These are phyloP conservation scores for Pythium sukuiense DNA, from an alignment of 352 stramenopile genomes.

Conservation along the genomic window DNA sequence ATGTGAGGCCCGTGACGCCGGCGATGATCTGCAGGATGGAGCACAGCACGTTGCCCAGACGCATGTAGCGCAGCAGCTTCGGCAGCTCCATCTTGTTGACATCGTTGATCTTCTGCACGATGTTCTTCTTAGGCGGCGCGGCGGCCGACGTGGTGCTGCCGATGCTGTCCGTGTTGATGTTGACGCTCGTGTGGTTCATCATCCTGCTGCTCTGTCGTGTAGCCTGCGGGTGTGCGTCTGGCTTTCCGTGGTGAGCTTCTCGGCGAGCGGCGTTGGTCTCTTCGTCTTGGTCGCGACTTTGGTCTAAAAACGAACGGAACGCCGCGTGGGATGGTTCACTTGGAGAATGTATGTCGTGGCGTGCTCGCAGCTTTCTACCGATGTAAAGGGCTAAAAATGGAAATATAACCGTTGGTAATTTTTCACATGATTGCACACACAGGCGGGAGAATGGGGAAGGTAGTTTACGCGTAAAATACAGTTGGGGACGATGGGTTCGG, in stretches of 20 bases:
- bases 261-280: background rate
- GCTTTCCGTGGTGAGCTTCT: conserved; percentile 1
- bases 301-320: conserved; percentile 16
- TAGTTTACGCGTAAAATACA: background rate
- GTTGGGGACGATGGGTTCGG: background rate
- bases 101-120: conserved; percentile 84
- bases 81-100: conserved; percentile 91
- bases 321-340: conserved; percentile 8
- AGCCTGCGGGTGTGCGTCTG: background rate
- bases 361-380: background rate
- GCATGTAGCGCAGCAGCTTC: conserved; percentile 87
- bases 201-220: too few relatives aligned
- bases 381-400: conserved; percentile 26
- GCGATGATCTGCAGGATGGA: conserved; percentile 84
- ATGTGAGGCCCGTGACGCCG: conserved; percentile 77
- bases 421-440: background rate
- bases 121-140: conserved; percentile 58
- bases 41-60: conserved; percentile 79
- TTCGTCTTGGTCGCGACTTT: background rate
- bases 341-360: conserved; percentile 15
- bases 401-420: conserved; percentile 31
- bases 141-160: conserved; percentile 47
- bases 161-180: conserved; percentile 80
- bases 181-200: conserved; percentile 78
- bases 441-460: background rate